These are phyloP conservation scores for Peronospora destructor DNA, from an alignment of 352 stramenopile genomes.

Conservation along the genomic window DNA sequence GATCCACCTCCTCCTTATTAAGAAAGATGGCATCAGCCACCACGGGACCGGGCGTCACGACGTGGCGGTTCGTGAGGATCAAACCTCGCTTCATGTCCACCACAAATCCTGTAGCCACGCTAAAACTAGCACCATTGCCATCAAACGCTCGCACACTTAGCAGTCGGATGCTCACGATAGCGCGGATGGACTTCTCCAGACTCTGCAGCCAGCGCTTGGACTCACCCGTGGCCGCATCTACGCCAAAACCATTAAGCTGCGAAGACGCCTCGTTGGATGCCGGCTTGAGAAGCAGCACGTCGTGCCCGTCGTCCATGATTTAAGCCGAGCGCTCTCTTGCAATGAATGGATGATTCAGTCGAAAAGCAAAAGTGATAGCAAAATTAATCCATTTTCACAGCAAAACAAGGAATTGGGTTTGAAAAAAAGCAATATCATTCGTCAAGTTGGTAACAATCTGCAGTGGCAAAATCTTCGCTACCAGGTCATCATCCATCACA, in stretches of 20 bases:
- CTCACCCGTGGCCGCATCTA: constrained; percentile 37
- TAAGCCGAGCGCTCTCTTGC: neutral
- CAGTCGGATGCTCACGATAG: constrained; percentile 84
- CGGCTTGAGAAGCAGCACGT: constrained; percentile 18
- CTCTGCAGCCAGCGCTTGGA: constrained; percentile 67
- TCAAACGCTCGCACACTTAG: constrained; percentile 85
- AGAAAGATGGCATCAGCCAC: constrained; percentile 89
- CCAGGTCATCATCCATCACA: neutral
- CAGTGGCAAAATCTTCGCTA: neutral
- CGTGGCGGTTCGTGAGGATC: constrained; percentile 90
- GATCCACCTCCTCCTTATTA: constrained; percentile 90
- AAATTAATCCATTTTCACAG: too few relatives aligned
- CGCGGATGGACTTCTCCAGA: constrained; percentile 63
- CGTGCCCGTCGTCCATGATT: constrained; percentile 19
- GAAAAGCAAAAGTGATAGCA: neutral
- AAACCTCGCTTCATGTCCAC: constrained; percentile 84
- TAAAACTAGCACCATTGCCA: constrained; percentile 79
- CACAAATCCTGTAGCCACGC: constrained; percentile 87
- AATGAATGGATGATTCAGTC: neutral
- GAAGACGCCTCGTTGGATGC: constrained; percentile 12
- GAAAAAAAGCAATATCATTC: neutral
- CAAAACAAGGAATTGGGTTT: neutral
- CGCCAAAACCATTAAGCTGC: constrained; percentile 31
- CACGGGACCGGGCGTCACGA: constrained; percentile 84
- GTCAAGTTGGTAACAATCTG: too few relatives aligned